Percentiles rank a stretch among this genome's conserved stretches.
Evolutionary conservation across 441 rosid species (phyloP).

Genomic region (Corymbia calophylla): DNA sequence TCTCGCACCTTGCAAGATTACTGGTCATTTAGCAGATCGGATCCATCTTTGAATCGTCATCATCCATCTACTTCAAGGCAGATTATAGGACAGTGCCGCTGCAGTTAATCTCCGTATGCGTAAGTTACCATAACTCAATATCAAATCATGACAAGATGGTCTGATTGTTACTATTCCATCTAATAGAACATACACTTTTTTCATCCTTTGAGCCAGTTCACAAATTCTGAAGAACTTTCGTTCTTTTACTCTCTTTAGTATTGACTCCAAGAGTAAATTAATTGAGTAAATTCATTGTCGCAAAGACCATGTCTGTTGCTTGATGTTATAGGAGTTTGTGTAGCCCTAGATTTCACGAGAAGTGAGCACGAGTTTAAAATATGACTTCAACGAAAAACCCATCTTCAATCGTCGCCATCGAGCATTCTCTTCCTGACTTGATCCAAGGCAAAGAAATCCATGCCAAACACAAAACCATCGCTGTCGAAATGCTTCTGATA

Average conservation of each 20-base stretch:
- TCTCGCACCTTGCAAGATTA: neutral
- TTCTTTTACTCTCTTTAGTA: neutral
- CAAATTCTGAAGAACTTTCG: neutral
- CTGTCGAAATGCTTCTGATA: neutral
- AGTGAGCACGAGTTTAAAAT: neutral
- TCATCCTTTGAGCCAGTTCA: neutral
- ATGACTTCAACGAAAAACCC: neutral
- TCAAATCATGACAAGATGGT: neutral
- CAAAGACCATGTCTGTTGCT: neutral
- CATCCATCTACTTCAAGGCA: neutral
- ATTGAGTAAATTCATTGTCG: neutral
- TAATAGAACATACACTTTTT: neutral
- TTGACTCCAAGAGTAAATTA: neutral
- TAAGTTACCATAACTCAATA: neutral
- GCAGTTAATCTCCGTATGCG: neutral
- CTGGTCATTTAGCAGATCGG: neutral
- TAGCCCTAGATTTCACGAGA: neutral
- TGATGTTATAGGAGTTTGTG: neutral
- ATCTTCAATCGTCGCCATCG: neutral
- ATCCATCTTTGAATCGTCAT: neutral
- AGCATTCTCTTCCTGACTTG: neutral
- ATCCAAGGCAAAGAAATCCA: neutral
- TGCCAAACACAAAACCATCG: neutral
- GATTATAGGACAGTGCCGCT: neutral
- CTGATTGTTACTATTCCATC: neutral